Evolutionary conservation across 306 rosid genomes (phyloP).

Genomic region (Gynostemma pentaphyllum): DNA sequence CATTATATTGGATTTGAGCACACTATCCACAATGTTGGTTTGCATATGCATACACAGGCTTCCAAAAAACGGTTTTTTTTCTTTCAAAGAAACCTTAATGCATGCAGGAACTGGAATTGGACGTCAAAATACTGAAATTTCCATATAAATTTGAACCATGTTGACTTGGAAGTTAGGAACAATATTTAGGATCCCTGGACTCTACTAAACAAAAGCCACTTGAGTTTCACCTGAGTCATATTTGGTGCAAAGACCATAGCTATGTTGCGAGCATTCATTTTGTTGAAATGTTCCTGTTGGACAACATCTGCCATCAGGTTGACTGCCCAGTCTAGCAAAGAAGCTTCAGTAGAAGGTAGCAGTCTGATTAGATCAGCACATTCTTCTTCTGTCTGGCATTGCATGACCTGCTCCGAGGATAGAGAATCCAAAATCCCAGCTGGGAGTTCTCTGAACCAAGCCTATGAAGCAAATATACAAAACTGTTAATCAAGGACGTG

Average conservation of each 20-base stretch:
- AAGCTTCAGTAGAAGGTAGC: slow-evolving; percentile 62
- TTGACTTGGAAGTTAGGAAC: not conserved
- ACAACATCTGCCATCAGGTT: slow-evolving; percentile 94
- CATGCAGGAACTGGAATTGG: not conserved
- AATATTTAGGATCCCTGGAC: not conserved
- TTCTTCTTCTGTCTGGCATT: slow-evolving; percentile 66
- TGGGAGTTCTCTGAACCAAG: slow-evolving; percentile 94
- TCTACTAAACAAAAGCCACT: not conserved
- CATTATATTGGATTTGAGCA: not conserved
- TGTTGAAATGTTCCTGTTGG: slow-evolving; percentile 59
- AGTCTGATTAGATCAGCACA: slow-evolving; percentile 46
- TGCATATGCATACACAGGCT: not conserved
- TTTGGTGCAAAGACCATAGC: slow-evolving; percentile 98
- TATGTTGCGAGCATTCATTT: slow-evolving; percentile 78
- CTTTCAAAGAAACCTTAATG: not conserved
- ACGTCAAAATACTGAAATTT: not conserved
- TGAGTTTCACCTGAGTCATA: slow-evolving; percentile 68
- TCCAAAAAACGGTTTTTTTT: not conserved
- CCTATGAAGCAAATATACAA: slow-evolving; percentile 24
- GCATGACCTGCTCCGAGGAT: slow-evolving; percentile 64
- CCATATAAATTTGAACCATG: not conserved
- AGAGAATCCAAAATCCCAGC: slow-evolving; percentile 59
- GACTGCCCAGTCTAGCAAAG: slow-evolving; percentile 84
- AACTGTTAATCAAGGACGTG: too few species aligned
- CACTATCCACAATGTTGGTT: not conserved